Conservation (phyloP, 345 rosid species). For the Sonneratia alba region DNA sequence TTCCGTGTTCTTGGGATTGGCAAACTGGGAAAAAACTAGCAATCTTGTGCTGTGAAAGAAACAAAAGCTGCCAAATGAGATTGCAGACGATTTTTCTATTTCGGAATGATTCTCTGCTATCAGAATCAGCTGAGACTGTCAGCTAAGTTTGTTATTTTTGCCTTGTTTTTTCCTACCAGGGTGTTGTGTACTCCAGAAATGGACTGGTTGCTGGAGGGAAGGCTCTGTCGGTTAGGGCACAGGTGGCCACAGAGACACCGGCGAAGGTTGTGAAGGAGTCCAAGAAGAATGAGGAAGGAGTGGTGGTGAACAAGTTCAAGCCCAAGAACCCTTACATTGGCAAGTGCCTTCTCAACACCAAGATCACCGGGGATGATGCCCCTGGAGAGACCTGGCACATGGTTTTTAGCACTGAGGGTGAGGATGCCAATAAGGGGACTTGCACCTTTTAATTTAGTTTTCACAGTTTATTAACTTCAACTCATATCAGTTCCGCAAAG, state of each 20-base stretch:
- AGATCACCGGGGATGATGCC: constrained; percentile 96
- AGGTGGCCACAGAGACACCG: constrained; percentile 85
- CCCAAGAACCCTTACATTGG: constrained; percentile 85
- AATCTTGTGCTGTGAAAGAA: neutral
- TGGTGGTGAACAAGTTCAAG: constrained; percentile 83
- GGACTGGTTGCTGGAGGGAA: constrained; percentile 31
- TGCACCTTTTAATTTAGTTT: neutral
- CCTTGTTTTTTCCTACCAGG: constrained; percentile 22
- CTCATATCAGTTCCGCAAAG: neutral
- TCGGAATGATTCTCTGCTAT: neutral
- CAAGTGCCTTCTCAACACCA: constrained; percentile 82
- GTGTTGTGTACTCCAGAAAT: constrained; percentile 42
- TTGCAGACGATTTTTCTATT: neutral
- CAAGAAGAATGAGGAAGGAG: constrained; percentile 85
- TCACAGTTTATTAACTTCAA: neutral
- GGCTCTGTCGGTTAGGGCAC: constrained; percentile 47
- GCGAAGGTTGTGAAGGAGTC: constrained; percentile 66
- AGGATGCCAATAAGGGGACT: neutral
- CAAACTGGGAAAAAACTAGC: neutral
- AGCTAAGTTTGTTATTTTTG: neutral
- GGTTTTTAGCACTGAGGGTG: constrained; percentile 96
- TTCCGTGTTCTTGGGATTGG: neutral
- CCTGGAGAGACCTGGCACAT: constrained; percentile 99
- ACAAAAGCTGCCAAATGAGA: neutral
- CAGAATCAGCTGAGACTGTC: neutral